Evolutionary conservation across 2,329 filamentous ascomycete genomes (phyloP), one percentile per base, ranked within the genome.

Genomic region (Pezizomycotina sp.): DNA sequence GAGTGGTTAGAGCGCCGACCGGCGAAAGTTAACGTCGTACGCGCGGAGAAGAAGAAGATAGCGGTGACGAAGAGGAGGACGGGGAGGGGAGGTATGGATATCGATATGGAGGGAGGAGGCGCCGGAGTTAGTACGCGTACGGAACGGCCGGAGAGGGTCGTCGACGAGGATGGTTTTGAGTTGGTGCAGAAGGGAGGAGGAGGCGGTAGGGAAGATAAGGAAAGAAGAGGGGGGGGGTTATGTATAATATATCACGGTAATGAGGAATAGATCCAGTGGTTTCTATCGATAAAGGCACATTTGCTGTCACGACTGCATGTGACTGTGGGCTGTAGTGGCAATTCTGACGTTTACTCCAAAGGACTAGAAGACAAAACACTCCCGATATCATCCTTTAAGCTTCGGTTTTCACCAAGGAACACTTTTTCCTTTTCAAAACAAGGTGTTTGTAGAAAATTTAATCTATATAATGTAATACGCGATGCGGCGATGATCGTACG

Each of bases 111-210:
- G n/a, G n/a, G n/a, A n/a, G 25, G 77, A 82, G 43, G 77, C 77
- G 22, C 72, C 76, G 5, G 58, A 66, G 27, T 56, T 77, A 45
- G 67, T 73, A 25, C 54, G 62, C 54, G 52, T 42, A 73, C 65
- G 55, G 71, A 79, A 56, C 79, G 73, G 58, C 56, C 63, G 10
- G 66, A 69, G 53, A 77, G 78, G 0, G 71, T 81, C 55, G 64
- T 84, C 28, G 79, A 86, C 56, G 77, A 83, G 48, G 79, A 86
- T 52, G 79, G 79, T 4, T 86, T 86, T 55, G 48, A 50, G 31
- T 31, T 50, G 9, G 48, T 52, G 29, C 47, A 48, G 38, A 51
- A 47, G 34, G 43, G 42, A 13, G 36, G 45, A 15, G 42, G 29
- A 24, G 43, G 38, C n/a, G n/a, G n/a, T n/a, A 35, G 14, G 31